These are phyloP conservation scores for Kwoniella sp. DNA, from an alignment of 768 basidiomycete genomes.

Conservation along the genomic window DNA sequence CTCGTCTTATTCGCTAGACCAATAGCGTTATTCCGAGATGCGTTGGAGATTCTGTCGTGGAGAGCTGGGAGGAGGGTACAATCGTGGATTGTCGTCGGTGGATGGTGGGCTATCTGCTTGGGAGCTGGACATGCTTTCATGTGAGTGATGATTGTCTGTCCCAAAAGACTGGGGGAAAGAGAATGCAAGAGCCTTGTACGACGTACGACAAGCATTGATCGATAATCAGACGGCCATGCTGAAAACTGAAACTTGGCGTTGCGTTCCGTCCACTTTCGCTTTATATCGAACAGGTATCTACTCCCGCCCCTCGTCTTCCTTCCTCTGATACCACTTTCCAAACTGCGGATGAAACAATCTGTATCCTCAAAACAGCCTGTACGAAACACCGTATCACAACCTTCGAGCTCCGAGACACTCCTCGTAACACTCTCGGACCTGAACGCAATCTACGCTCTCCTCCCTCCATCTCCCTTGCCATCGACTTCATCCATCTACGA, in stretches of 20 bases:
- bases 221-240: too few species aligned
- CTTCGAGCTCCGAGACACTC: conserved; percentile 46
- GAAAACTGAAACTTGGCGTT: too few species aligned
- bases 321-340: conserved; percentile 54
- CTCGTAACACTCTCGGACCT: conserved; percentile 66
- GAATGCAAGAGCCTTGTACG: too few species aligned
- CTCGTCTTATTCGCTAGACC: conserved; percentile 47
- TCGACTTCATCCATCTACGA: conserved; percentile 57
- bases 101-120: conserved; percentile 78
- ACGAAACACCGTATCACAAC: conserved; percentile 20
- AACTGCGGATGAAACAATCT: conserved; percentile 37
- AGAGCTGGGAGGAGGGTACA: conserved; percentile 43
- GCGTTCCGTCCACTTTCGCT: too few species aligned
- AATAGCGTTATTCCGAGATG: conserved; percentile 28
- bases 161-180: neutral
- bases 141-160: too few species aligned
- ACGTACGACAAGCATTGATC: too few species aligned
- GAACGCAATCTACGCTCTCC: conserved; percentile 62
- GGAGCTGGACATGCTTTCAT: conserved; percentile 62
- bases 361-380: conserved; percentile 61
- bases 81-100: conserved; percentile 63
- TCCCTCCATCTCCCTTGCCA: conserved; percentile 58
- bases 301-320: conserved; percentile 63
- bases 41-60: conserved; percentile 49
- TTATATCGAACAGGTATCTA: conserved; percentile 59